These are phyloP conservation scores for Podosphaera fusca DNA, from an alignment of 2,329 filamentous ascomycete species.

Conservation along the genomic window DNA sequence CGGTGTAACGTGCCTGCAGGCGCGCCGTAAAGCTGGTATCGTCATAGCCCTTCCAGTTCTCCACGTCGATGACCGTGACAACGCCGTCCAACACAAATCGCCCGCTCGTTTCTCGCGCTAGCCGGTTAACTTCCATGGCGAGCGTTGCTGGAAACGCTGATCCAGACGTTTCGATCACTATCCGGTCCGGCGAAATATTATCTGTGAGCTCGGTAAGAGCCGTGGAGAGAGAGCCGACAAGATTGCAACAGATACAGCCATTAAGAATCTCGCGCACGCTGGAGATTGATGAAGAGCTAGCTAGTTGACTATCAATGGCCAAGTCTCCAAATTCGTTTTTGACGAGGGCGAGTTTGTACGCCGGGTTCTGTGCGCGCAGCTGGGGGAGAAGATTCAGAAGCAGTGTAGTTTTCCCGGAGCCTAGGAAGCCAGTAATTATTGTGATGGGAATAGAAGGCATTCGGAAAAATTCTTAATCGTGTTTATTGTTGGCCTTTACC, in stretches of 20 bases:
- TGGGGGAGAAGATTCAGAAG: slow-evolving; percentile 88
- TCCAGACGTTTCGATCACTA: slow-evolving; percentile 84
- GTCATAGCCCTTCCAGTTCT: slow-evolving; percentile 55
- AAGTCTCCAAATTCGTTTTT: slow-evolving; percentile 98
- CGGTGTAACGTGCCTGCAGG: slow-evolving; percentile 48
- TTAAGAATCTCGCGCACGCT: slow-evolving; percentile 86
- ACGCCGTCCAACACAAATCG: slow-evolving; percentile 44
- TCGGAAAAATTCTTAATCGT: no score
- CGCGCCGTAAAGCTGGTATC: slow-evolving; percentile 50
- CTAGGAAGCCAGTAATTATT: slow-evolving; percentile 87
- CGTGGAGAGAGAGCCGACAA: slow-evolving; percentile 70
- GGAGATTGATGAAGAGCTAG: slow-evolving; percentile 57
- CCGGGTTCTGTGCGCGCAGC: slow-evolving; percentile 44
- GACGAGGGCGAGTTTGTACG: slow-evolving; percentile 74
- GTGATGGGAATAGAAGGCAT: slow-evolving; percentile 69
- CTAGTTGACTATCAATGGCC: slow-evolving; percentile 40
- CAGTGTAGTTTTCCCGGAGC: slow-evolving; percentile 87
- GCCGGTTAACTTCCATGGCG: slow-evolving; percentile 47
- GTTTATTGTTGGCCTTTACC: no score
- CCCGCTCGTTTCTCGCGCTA: slow-evolving; percentile 29
- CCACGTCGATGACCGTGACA: slow-evolving; percentile 48
- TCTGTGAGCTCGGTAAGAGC: slow-evolving; percentile 53
- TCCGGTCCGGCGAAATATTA: slow-evolving; percentile 44
- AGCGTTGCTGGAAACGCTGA: slow-evolving; percentile 36
- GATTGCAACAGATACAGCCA: slow-evolving; percentile 96